Base-by-base conservation (phyloP, 352 stramenopile genomes). In the Globisporangium nagaii region DNA sequence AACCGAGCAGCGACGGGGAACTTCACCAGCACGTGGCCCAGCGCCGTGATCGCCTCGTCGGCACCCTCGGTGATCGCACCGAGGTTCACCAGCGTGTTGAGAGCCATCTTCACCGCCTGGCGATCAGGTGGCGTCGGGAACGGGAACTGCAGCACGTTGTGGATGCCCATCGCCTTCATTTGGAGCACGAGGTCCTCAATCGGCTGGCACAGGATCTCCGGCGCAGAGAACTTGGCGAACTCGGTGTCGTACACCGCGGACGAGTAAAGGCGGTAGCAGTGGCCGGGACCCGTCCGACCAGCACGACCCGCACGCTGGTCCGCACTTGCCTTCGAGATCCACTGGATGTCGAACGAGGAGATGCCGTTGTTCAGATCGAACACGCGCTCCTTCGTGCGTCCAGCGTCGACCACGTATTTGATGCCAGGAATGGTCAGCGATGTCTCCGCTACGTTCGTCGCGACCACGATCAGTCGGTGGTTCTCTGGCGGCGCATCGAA, bases 401-500 rank as follows among this genome's bases (percentile, higher is more conserved):
- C 97, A 46, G 84, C 93, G 51, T 99, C 97, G 1, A 99, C 96
- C 19, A 99, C 97, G 55, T 98, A 98, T 36, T 95, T 96, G 64
- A 98, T 97, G 3, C 80, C 84, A 9, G 92, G 92, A 52, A 98
- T 98, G 20, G 94, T 98, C 32, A 98, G 67, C 32, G 88, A 98
- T 13, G 97, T 99, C 74, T 99, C 97, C 0, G 97, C 96, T 39
- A 99, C 97, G 66, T 99, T 99, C 17, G 97, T 99, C 13, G 96
- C 91, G 19, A 99, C 79, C 5, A 99, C 95, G 36, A 99, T 87
- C 22, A 99, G 69, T 2, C 96, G 85, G 46, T 96, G 74, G 49
- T 84, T 83, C 31, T 96, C 82, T 3, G 95, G 90, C 1, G 93
- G 79, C 2, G 94, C 58, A 17, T 96, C 73, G 58, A 94, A 91